These are phyloP conservation scores for Fragilariopsis cylindrus DNA, from an alignment of 108 stramenopile species.

Conservation along the genomic window DNA sequence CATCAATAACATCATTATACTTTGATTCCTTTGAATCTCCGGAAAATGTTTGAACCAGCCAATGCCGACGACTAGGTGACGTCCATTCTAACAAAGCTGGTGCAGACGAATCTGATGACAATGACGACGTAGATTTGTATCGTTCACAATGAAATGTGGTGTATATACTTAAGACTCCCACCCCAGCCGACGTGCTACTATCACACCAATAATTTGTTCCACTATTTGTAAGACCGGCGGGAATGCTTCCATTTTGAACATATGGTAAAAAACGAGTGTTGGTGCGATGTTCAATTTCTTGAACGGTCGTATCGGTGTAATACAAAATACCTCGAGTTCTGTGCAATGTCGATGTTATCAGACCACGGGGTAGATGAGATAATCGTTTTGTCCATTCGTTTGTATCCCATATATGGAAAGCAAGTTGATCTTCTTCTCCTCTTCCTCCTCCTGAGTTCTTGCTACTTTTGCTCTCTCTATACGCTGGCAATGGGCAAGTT, in stretches of 20 bases:
- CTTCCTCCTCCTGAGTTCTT: background rate
- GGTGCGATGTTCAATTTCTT: conserved; percentile 32
- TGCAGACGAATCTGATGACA: conserved; percentile 3
- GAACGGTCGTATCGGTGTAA: conserved; percentile 21
- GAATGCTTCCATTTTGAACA: conserved; percentile 25
- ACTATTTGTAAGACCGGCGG: conserved; percentile 57
- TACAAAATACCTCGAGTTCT: conserved; percentile 29
- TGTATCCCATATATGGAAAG: conserved; percentile 27
- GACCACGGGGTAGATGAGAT: conserved; percentile 13
- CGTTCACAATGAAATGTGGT: conserved; percentile 58
- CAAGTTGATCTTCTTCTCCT: background rate
- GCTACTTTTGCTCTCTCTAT: background rate
- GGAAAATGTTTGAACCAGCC: conserved; percentile 59
- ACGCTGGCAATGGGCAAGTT: conserved; percentile 28
- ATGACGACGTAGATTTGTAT: conserved; percentile 11
- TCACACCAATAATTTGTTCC: conserved; percentile 50
- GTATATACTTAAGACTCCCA: conserved; percentile 57
- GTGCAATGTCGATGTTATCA: conserved; percentile 19
- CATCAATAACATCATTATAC: conserved; percentile 27
- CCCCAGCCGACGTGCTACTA: conserved; percentile 34
- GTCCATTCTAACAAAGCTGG: conserved; percentile 39
- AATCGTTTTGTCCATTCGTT: conserved; percentile 23
- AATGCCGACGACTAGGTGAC: conserved; percentile 65
- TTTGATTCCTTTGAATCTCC: conserved; percentile 53
- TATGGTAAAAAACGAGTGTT: background rate